Conservation (phyloP, 495 filamentous ascomycete genomes). For the Physcia stellaris region DNA sequence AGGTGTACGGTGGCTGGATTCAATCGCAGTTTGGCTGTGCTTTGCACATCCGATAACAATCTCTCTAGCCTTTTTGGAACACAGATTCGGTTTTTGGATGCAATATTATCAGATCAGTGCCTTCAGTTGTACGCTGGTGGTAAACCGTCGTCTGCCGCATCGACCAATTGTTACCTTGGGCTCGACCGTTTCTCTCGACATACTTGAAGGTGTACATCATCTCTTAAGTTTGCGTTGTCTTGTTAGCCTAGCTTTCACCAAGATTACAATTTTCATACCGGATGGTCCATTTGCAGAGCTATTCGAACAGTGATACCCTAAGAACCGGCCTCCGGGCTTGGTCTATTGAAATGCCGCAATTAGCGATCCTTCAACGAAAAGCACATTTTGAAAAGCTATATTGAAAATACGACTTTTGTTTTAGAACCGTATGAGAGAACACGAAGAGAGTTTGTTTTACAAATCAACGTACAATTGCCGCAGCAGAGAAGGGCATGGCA, state of each 20-base stretch:
- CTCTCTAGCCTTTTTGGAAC: slow-evolving; percentile 4
- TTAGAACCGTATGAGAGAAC: no score
- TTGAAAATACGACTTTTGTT: no score
- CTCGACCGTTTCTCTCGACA: slow-evolving; percentile 9
- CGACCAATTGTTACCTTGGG: slow-evolving; percentile 5
- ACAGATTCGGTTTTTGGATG: slow-evolving; percentile 7
- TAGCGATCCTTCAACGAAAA: no score
- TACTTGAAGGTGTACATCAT: slow-evolving; percentile 10
- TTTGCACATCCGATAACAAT: neutral
- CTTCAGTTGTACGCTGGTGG: slow-evolving; percentile 6
- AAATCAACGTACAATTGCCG: slow-evolving; percentile 5
- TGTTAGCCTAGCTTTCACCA: no score
- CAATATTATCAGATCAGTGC: slow-evolving; percentile 11
- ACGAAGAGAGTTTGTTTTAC: slow-evolving; percentile 7
- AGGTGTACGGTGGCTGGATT: slow-evolving; percentile 13
- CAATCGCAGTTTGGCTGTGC: neutral
- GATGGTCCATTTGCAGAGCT: slow-evolving; percentile 2
- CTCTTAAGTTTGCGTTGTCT: slow-evolving; percentile 3
- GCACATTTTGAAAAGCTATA: no score
- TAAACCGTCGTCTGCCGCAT: slow-evolving; percentile 13
- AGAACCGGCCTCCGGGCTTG: slow-evolving; percentile 6
- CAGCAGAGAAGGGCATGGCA: slow-evolving; percentile 12
- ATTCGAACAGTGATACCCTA: slow-evolving; percentile 1
- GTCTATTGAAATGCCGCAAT: no score
- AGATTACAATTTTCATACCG: neutral